Base-by-base conservation (phyloP, 1,284 basidiomycete genomes). In the Rhodofomes roseus region DNA sequence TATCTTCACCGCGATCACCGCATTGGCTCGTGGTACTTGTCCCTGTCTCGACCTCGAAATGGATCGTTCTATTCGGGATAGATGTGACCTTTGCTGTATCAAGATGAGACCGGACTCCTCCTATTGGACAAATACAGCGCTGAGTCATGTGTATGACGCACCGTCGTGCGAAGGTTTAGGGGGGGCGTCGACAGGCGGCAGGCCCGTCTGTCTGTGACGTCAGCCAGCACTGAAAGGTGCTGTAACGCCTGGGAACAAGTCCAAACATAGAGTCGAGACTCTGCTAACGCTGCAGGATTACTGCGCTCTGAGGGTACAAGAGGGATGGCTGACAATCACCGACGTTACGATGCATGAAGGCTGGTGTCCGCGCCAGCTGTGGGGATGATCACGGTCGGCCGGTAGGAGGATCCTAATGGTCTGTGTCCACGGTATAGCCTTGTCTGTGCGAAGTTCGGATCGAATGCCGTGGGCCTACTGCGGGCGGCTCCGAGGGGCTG, bases 1-100 rank as follows among this genome's bases (percentile, higher is more conserved):
- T 29, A 43, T 39, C 41, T 57, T 56, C 29, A 23, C 55, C 23
- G 55, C 41, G 44, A 37, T 57, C 55, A 48, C 55, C 27, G 25
- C 31, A 27, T n/a, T 7, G n/a, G 34, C 51, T 37, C 18, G 36
- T 39, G 31, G 44, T 36, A 48, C 55, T 48, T 48, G 31, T 46
- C 31, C 56, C 46, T 50, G 56, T 51, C 46, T 48, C 11, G 44
- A 5, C 34, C 23, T 39, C 11, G 16, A 18, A 29, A 6, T 16
- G 25, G 18, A 11, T 14, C 12, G 23, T 57, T 57, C 55, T 57
- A 41, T 57, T 57, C 56, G 56, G 34, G 20, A 40, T 14, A 43
- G 23, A 40, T 56, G n/a, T n/a, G 29, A 56, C 34, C 12, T 40
- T 36, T 29, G 39, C 41, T 22, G 41, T 29, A 20, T 34, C 50